A percentile compares a stretch with the other conserved stretches of the same genome.
Conservation (phyloP, 768 basidiomycete genomes). For the Amanita exitialis region DNA sequence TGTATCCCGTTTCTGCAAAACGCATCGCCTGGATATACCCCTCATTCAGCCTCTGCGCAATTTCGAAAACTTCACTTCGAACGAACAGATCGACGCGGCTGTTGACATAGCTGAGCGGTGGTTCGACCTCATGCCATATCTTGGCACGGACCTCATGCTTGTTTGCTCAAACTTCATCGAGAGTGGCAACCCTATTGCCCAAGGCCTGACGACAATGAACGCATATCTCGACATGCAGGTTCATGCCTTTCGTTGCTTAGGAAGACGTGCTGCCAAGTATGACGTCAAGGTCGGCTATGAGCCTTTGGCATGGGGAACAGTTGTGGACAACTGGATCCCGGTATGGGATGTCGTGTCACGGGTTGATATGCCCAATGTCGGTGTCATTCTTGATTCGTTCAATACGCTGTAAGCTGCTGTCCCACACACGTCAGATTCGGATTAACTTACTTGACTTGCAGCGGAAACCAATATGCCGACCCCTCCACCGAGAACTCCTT, state of each 20-base stretch:
- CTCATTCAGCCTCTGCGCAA: constrained; percentile 26
- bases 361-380: constrained; percentile 24
- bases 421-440: neutral
- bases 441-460: constrained; percentile 1
- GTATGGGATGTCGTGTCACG: constrained; percentile 25
- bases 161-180: constrained; percentile 23
- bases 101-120: constrained; percentile 19
- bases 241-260: constrained; percentile 18
- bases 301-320: constrained; percentile 24
- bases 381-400: constrained; percentile 27
- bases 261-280: constrained; percentile 19
- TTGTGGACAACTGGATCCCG: constrained; percentile 24
- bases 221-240: constrained; percentile 18
- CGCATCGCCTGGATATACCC: constrained; percentile 16
- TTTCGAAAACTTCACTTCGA: constrained; percentile 23
- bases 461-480: constrained; percentile 28
- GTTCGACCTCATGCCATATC: constrained; percentile 18
- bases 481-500: constrained; percentile 17
- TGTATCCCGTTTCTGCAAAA: constrained; percentile 12
- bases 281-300: constrained; percentile 21
- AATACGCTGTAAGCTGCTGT: constrained; percentile 16
- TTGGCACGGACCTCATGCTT: constrained; percentile 23
- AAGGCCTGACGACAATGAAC: constrained; percentile 12
- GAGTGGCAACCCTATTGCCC: constrained; percentile 10
- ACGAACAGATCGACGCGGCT: constrained; percentile 15